These are phyloP conservation scores for Eutrema heterophyllum DNA, from an alignment of 345 rosid genomes.

Conservation along the genomic window DNA sequence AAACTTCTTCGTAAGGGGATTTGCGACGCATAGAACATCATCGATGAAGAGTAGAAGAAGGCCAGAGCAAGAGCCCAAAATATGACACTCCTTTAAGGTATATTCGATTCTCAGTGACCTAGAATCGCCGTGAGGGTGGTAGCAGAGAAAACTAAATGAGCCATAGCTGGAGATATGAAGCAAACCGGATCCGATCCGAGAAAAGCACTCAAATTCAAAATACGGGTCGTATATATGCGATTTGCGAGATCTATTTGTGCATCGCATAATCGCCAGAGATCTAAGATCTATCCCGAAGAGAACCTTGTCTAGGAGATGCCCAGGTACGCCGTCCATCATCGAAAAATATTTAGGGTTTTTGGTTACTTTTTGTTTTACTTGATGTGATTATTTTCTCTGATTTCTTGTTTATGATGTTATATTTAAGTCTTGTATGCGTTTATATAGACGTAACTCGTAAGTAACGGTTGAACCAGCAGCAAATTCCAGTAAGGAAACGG, in stretches of 20 bases:
- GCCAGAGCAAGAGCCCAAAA: background rate
- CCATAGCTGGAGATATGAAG: background rate
- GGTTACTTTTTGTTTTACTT: no score
- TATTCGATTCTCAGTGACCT: background rate
- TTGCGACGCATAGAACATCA: background rate
- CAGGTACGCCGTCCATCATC: background rate
- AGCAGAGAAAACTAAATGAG: background rate
- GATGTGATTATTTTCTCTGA: no score
- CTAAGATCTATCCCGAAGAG: background rate
- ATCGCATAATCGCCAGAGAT: background rate
- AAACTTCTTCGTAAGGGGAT: background rate
- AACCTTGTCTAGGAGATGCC: background rate
- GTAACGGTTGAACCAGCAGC: no score
- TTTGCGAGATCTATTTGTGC: background rate
- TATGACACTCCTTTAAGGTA: background rate
- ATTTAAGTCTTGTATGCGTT: no score
- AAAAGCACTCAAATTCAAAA: background rate
- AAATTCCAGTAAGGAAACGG: no score
- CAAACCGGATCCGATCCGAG: background rate
- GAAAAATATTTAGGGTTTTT: no score
- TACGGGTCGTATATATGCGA: background rate
- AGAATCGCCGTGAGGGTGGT: background rate
- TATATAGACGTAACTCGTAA: no score
- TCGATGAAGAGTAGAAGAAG: background rate
- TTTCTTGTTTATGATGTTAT: no score